Percentiles rank a stretch among this genome's conserved stretches.
Conservation (phyloP, 192 early-diverging fungal genomes). For the Thamnidium elegans region DNA sequence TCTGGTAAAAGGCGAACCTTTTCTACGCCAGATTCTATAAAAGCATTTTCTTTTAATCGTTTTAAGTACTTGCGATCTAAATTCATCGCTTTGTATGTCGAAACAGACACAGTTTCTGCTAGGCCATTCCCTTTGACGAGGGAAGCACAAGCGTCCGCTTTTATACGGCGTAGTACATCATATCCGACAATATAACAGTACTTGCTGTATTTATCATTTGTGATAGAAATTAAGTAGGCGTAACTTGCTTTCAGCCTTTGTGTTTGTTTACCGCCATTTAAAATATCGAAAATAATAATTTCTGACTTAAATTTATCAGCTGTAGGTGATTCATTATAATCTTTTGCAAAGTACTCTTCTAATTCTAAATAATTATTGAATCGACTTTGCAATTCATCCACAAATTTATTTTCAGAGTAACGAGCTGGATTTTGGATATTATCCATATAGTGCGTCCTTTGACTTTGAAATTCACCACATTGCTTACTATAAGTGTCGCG, state of each 20-base stretch:
- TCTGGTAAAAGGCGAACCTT: background rate
- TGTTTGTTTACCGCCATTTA: slow-evolving; percentile 1
- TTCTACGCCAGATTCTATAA: background rate
- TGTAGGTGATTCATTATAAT: background rate
- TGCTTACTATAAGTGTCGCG: background rate
- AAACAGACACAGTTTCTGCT: background rate
- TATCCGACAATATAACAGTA: slow-evolving; percentile 23
- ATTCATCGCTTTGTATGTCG: slow-evolving; percentile 4
- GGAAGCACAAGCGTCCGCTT: slow-evolving; percentile 20
- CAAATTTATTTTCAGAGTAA: background rate
- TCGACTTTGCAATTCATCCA: background rate
- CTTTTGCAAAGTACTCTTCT: slow-evolving; percentile 13
- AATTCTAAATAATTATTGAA: slow-evolving; percentile 7
- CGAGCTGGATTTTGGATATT: background rate
- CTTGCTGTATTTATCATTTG: slow-evolving; percentile 11
- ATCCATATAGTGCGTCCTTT: background rate
- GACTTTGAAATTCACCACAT: background rate
- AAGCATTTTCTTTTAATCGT: background rate
- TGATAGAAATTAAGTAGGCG: slow-evolving; percentile 19
- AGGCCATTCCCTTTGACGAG: background rate
- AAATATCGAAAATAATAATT: slow-evolving; percentile 7
- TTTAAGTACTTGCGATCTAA: slow-evolving; percentile 17
- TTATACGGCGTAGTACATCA: slow-evolving; percentile 18
- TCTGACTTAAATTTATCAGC: background rate
- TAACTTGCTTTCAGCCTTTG: slow-evolving; percentile 19